Conservation (phyloP, 352 stramenopile genomes). For the Phytophthora sansomeana region DNA sequence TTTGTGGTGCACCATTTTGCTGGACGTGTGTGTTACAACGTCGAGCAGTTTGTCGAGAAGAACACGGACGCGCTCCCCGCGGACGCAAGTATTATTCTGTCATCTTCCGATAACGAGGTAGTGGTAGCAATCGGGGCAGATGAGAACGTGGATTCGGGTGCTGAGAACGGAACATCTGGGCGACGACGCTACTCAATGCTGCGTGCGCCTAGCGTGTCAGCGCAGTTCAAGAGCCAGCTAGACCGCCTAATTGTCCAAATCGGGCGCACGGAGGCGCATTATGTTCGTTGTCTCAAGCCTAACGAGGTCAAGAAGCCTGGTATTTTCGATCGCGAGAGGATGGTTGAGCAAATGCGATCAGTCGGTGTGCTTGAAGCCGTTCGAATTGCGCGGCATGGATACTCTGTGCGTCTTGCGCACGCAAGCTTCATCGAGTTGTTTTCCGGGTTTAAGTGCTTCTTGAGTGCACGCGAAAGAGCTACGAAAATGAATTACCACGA, state of each 20-base stretch:
- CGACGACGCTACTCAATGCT: constrained; percentile 61
- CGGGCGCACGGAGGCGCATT: constrained; percentile 96
- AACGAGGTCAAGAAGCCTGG: constrained; percentile 92
- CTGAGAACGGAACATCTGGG: constrained; percentile 20
- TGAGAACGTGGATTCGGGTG: constrained; percentile 53
- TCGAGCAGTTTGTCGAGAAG: constrained; percentile 88
- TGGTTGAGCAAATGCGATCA: constrained; percentile 98
- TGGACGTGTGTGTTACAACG: constrained; percentile 76
- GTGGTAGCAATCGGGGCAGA: constrained; percentile 63
- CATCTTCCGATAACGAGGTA: constrained; percentile 68
- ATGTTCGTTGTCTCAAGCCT: constrained; percentile 99
- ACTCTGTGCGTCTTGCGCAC: constrained; percentile 95
- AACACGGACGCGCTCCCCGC: constrained; percentile 85
- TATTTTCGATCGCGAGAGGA: constrained; percentile 80
- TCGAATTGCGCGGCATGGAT: constrained; percentile 95
- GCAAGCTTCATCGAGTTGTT: constrained; percentile 91
- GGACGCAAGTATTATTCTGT: constrained; percentile 63
- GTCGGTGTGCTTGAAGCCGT: constrained; percentile 97
- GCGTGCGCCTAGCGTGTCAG: constrained; percentile 81
- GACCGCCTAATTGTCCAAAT: constrained; percentile 95
- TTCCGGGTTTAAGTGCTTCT: constrained; percentile 58
- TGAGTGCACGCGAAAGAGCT: constrained; percentile 27
- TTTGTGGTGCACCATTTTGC: constrained; percentile 89
- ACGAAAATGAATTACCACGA: constrained; percentile 44
- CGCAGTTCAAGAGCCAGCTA: constrained; percentile 95